Evolutionary conservation across 495 filamentous ascomycete species (phyloP), one percentile per base, ranked within the genome.

Genomic region (Geoglossum glabrum): DNA sequence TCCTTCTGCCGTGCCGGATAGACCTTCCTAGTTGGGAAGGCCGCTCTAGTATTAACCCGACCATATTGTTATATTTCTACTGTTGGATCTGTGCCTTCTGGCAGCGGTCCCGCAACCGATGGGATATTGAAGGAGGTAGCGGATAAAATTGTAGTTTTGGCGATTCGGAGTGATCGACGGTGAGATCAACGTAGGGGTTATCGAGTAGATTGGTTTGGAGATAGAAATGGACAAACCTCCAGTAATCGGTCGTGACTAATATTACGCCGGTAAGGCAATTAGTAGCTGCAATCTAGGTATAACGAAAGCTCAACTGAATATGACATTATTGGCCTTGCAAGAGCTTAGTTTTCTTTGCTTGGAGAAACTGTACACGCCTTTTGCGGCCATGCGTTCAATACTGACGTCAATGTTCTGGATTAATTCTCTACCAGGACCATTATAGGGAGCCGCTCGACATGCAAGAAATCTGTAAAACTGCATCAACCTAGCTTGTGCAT

Each of bases 361-460:
- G 25, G 55, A 60, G 49, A 55, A 61, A 34, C 46, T 34, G 36
- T 26, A 61, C 45, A 60, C 58, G 30, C 60, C 43, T 19, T 60
- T 57, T 26, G 58, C 30, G 19, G 27, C 47, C 17, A 28, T 5
- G 15, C 47, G 57, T 55, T 25, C 43, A 50, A 60, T 46, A 60
- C 47, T 60, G 33, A 61, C 45, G 25, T 61, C 49, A 31, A 61
- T 59, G 52, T 47, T 40, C 31, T 59, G 36, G 27, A 61, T 60
- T 30, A 57, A 30, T 60, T 62, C 61, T 43, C 61, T 59, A 38
- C 59, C 58, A 57, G 61, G 50, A 61, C 58, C 40, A 45, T 45
- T 45, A 45, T 45, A 40, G 61, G 51, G 57, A 62, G 61, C 28
- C 54, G 51, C 26, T 52, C 56, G 45, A 60, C 52, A 27, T 51